A percentile compares a stretch with the other conserved stretches of the same genome.
These are phyloP conservation scores for Litsea cubeba DNA, from an alignment of 164 flowering plant genomes.

Conservation along the genomic window DNA sequence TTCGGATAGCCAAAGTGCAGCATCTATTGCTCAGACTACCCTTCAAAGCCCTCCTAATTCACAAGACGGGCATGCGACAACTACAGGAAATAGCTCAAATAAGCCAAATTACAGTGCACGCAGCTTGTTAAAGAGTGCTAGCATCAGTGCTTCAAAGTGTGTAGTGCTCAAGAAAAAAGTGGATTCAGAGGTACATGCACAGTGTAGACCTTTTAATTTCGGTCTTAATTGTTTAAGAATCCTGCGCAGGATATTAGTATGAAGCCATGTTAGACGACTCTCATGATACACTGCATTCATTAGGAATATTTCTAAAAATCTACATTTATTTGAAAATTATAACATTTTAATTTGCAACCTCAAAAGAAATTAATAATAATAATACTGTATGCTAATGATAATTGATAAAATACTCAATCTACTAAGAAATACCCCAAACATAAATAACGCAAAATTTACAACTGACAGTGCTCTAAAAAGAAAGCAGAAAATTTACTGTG, in stretches of 20 bases:
- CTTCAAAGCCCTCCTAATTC: constrained; percentile 38
- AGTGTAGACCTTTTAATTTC: background rate
- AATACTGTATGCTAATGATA: no score
- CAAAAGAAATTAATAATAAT: no score
- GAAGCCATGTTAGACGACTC: background rate
- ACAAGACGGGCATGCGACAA: constrained; percentile 15
- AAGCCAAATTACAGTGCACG: constrained; percentile 33
- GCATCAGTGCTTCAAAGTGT: constrained; percentile 58
- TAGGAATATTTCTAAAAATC: no score
- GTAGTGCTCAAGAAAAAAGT: constrained; percentile 23
- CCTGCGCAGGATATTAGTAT: background rate
- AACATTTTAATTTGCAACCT: no score
- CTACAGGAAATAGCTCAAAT: constrained; percentile 21
- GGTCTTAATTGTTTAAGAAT: background rate
- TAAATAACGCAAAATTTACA: no score
- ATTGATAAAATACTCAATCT: no score
- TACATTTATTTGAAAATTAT: no score
- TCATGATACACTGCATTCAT: background rate
- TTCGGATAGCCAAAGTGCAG: constrained; percentile 24
- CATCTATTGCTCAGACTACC: constrained; percentile 32
- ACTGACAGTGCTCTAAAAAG: no score
- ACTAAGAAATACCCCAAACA: no score
- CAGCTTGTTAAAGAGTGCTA: constrained; percentile 48
- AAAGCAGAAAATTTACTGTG: no score
- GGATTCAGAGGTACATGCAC: constrained; percentile 32